Evolutionary conservation across 1,284 basidiomycete genomes (phyloP).

Genomic region (Apiotrichum montevideense): DNA sequence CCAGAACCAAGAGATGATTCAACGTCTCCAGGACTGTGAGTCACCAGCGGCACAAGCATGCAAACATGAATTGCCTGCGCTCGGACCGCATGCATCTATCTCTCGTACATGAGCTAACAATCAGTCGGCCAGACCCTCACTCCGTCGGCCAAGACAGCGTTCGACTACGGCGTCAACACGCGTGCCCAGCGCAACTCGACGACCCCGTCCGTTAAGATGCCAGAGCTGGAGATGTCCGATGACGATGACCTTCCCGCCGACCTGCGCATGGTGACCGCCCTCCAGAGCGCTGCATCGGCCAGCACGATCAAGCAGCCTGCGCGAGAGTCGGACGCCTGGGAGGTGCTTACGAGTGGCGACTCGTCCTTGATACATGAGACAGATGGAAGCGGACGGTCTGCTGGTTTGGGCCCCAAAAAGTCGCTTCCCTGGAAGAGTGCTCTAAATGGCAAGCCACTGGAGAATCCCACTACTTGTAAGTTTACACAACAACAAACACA

Average conservation of each 20-base stretch:
- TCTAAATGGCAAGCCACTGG: slow-evolving; percentile 33
- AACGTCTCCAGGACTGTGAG: slow-evolving; percentile 40
- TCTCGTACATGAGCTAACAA: no score
- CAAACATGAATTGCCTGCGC: no score
- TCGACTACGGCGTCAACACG: slow-evolving; percentile 4
- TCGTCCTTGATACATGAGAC: slow-evolving; percentile 26
- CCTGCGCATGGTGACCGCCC: no score
- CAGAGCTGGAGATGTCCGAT: not conserved
- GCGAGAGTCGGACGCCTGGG: slow-evolving; percentile 29
- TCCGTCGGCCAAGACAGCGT: slow-evolving; percentile 12
- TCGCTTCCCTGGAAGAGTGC: slow-evolving; percentile 39
- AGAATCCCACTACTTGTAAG: slow-evolving; percentile 7
- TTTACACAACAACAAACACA: no score
- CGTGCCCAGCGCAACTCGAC: not conserved
- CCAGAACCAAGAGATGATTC: slow-evolving; percentile 38
- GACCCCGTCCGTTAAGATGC: not conserved
- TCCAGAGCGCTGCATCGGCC: no score
- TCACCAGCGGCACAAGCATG: no score
- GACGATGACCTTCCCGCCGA: not conserved
- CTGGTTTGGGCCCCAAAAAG: no score
- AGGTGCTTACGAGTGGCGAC: slow-evolving; percentile 30
- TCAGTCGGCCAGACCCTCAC: slow-evolving; percentile 14
- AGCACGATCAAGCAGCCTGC: no score
- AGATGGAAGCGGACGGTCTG: no score
- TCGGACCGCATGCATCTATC: no score